Evolutionary conservation across 768 basidiomycete genomes (phyloP).

Genomic region (Agrocybe praecox): DNA sequence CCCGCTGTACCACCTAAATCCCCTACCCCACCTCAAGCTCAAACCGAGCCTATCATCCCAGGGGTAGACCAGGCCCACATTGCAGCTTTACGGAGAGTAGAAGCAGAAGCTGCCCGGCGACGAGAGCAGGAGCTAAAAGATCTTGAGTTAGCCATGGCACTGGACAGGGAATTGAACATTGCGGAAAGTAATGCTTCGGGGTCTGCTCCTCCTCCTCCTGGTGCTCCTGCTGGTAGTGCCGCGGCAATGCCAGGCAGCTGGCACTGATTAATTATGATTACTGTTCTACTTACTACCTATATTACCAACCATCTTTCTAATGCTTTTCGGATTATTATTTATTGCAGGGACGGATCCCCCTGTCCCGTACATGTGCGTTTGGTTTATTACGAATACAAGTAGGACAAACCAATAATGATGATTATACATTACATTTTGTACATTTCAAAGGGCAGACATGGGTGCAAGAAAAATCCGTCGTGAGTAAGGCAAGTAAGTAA

Average conservation of each 20-base stretch:
- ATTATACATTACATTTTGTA: too few relatives aligned
- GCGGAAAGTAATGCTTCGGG: conserved; percentile 1
- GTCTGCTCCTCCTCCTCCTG: too few relatives aligned
- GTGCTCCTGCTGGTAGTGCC: neutral
- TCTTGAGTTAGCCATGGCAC: conserved; percentile 50
- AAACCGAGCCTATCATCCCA: conserved; percentile 14
- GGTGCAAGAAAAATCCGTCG: too few relatives aligned
- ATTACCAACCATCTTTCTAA: too few relatives aligned
- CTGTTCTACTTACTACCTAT: too few relatives aligned
- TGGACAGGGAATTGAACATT: conserved; percentile 58
- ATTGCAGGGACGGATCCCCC: too few relatives aligned
- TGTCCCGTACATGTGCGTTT: too few relatives aligned
- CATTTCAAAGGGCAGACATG: too few relatives aligned
- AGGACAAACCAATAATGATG: too few relatives aligned
- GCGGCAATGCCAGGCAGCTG: conserved; percentile 23
- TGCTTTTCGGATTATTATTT: too few relatives aligned
- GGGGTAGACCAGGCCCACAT: conserved; percentile 32
- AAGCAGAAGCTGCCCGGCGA: conserved; percentile 38
- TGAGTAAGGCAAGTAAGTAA: too few relatives aligned
- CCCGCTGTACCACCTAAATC: neutral
- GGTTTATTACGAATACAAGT: too few relatives aligned
- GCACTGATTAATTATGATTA: conserved; percentile 12
- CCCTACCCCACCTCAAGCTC: conserved; percentile 16
- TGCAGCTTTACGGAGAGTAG: conserved; percentile 34
- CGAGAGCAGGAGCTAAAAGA: conserved; percentile 45